Evolutionary conservation across 495 filamentous ascomycete genomes (phyloP).

Genomic region (Penicillium silybi): DNA sequence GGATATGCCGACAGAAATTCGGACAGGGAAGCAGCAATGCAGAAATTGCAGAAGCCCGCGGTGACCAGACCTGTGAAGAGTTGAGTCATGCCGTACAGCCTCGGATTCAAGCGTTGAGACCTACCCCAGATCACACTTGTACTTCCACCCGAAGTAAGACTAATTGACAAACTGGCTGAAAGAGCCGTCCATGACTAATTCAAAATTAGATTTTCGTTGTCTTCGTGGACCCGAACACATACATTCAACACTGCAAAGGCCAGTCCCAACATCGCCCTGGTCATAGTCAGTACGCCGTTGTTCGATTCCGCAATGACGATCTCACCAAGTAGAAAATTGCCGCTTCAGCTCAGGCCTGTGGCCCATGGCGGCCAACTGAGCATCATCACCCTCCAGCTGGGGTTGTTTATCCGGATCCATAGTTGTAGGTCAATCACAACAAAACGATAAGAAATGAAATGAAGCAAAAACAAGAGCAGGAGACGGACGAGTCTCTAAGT

Average conservation of each 20-base stretch:
- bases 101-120: not conserved
- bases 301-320: not conserved
- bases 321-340: slow-evolving; percentile 42
- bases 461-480: not conserved
- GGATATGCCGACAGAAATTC: slow-evolving; percentile 70
- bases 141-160: slow-evolving; percentile 41
- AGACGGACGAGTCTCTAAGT: slow-evolving; percentile 3
- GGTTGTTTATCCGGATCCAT: slow-evolving; percentile 9
- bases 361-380: slow-evolving; percentile 53
- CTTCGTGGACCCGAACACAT: slow-evolving; percentile 1
- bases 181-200: slow-evolving; percentile 43
- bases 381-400: slow-evolving; percentile 35
- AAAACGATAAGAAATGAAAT: not conserved
- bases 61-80: slow-evolving; percentile 51
- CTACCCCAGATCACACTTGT: slow-evolving; percentile 44
- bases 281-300: not conserved
- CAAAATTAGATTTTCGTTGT: not conserved
- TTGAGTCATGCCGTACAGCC: not conserved
- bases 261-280: slow-evolving; percentile 42
- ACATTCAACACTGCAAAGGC: slow-evolving; percentile 47
- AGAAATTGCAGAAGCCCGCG: slow-evolving; percentile 65
- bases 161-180: slow-evolving; percentile 42
- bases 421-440: not conserved
- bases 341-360: slow-evolving; percentile 58
- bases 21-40: slow-evolving; percentile 62